Evolutionary conservation across 2,329 filamentous ascomycete genomes (phyloP).

Genomic region (Hypoxylon sp.): DNA sequence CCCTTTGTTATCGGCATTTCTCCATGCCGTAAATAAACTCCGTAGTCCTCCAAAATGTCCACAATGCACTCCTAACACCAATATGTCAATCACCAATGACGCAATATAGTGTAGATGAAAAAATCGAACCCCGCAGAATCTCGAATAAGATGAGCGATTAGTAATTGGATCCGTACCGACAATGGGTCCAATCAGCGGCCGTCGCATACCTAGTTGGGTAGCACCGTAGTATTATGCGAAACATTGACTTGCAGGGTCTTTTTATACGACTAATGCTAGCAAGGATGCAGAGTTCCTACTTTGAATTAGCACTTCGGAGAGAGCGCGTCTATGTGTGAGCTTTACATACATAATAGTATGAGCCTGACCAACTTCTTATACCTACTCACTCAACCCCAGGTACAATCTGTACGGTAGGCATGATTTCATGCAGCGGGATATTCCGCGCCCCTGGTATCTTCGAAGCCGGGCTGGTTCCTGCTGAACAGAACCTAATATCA

Average conservation of each 20-base stretch:
- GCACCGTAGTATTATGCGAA: constrained; percentile 11
- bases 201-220: neutral
- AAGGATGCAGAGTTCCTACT: neutral
- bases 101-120: constrained; percentile 17
- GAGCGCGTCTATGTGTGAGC: neutral
- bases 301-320: neutral
- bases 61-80: neutral
- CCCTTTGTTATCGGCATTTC: neutral
- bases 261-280: neutral
- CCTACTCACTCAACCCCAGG: neutral
- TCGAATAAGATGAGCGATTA: constrained; percentile 21
- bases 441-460: neutral
- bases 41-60: neutral
- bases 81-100: constrained; percentile 38
- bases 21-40: neutral
- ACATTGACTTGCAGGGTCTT: neutral
- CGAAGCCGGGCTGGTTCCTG: neutral
- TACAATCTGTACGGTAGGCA: neutral
- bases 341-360: neutral
- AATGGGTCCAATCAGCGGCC: constrained; percentile 16
- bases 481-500: neutral
- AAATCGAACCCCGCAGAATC: constrained; percentile 11
- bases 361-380: neutral
- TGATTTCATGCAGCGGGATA: neutral
- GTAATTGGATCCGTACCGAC: constrained; percentile 4